Evolutionary conservation across 139 green algal species (phyloP).

Genomic region (Chlorella sp.): DNA sequence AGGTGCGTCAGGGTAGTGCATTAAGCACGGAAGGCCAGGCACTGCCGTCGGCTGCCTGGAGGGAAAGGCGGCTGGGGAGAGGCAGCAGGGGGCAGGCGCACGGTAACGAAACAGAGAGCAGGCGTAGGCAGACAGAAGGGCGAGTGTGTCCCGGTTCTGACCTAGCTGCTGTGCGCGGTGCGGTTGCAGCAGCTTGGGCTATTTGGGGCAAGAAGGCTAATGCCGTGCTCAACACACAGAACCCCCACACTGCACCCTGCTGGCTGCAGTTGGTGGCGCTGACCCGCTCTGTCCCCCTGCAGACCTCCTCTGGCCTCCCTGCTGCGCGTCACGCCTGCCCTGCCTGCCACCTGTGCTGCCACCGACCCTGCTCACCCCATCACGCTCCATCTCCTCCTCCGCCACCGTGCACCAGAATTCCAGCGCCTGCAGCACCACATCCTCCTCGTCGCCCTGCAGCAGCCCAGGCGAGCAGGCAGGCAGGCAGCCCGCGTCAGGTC

Average conservation of each 20-base stretch:
- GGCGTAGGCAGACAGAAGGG: background rate
- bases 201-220: too few relatives aligned
- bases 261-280: too few relatives aligned
- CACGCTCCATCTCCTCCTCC: slow-evolving; percentile 80
- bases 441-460: slow-evolving; percentile 84
- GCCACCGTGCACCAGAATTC: slow-evolving; percentile 95
- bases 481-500: background rate
- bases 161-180: too few relatives aligned
- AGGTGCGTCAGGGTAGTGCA: background rate
- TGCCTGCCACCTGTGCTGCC: background rate
- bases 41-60: background rate
- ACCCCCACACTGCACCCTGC: too few relatives aligned
- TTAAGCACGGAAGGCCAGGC: background rate
- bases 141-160: too few relatives aligned
- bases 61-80: too few relatives aligned
- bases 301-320: background rate
- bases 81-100: too few relatives aligned
- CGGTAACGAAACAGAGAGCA: background rate
- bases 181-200: too few relatives aligned
- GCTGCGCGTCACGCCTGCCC: background rate
- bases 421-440: slow-evolving; percentile 92
- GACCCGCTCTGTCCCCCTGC: too few relatives aligned
- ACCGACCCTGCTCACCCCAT: background rate
- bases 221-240: too few relatives aligned
- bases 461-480: background rate